Percentiles rank a stretch among this genome's conserved stretches.
phyloP scores from a whole-genome alignment of 2,329 filamentous ascomycete genomes.

The Aspergillus versicolor region DNA sequence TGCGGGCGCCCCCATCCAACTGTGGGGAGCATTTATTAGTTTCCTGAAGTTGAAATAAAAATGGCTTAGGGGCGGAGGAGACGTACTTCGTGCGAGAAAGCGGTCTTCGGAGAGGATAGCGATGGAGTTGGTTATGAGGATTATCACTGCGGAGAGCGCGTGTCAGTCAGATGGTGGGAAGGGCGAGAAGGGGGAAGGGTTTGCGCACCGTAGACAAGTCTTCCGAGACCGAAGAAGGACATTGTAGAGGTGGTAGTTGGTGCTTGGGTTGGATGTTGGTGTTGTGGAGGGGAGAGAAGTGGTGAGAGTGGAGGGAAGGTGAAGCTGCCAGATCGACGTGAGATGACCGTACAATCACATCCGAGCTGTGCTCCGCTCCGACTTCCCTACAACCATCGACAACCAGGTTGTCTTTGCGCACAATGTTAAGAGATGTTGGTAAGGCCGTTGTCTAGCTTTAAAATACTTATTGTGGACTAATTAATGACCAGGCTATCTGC shows the following conservation, averaged over 20 bases:
- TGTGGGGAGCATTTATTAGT: conserved; percentile 39
- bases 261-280: background rate
- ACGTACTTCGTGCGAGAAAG: conserved; percentile 75
- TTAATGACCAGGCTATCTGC: conserved; percentile 11
- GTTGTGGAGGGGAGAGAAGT: background rate
- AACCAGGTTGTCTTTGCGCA: background rate
- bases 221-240: conserved; percentile 69
- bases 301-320: conserved; percentile 5
- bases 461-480: background rate
- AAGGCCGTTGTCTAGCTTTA: background rate
- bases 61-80: conserved; percentile 1
- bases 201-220: conserved; percentile 68
- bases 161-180: conserved; percentile 2
- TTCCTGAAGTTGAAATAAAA: background rate
- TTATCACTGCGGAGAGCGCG: conserved; percentile 56
- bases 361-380: background rate
- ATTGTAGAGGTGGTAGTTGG: conserved; percentile 46
- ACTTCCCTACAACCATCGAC: background rate
- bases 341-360: background rate
- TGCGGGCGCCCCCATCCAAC: conserved; percentile 72
- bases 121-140: conserved; percentile 91
- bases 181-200: background rate
- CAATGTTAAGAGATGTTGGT: conserved; percentile 27
- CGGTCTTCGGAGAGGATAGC: conserved; percentile 93
- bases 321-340: conserved; percentile 12